Conservation (phyloP, 73 alveolate genomes). For the Paraurostyla sp. region DNA sequence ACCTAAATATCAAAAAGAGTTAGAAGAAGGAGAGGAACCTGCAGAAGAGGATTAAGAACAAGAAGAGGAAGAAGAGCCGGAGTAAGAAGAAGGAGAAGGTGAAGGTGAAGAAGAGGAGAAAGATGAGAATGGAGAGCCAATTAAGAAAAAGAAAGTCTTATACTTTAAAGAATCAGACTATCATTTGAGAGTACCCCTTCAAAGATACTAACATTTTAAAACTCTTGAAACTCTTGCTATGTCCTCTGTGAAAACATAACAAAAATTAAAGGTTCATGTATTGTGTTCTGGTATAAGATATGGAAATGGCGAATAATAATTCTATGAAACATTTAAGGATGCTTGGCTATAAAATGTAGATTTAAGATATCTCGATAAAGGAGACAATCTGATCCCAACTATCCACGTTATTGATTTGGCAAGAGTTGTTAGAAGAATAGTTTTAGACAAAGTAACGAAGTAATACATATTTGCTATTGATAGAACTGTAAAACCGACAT, state of each 20-base stretch:
- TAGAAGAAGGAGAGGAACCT: conserved; percentile 78
- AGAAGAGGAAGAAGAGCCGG: conserved; percentile 76
- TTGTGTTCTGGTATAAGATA: conserved; percentile 95
- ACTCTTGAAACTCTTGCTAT: conserved; percentile 94
- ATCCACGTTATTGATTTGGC: conserved; percentile 95
- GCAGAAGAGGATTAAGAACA: conserved; percentile 71
- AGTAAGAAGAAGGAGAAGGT: conserved; percentile 72
- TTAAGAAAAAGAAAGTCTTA: conserved; percentile 70
- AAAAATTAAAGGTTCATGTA: conserved; percentile 92
- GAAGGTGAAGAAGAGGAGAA: conserved; percentile 63
- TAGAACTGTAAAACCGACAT: conserved; percentile 91
- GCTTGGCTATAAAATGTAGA: conserved; percentile 76
- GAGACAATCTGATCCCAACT: conserved; percentile 93
- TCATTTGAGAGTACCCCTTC: conserved; percentile 87
- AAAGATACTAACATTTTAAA: conserved; percentile 85
- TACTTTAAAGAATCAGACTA: conserved; percentile 91
- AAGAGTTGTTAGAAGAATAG: conserved; percentile 87
- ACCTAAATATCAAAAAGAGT: conserved; percentile 79
- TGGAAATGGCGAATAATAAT: conserved; percentile 92
- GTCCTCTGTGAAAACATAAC: conserved; percentile 87
- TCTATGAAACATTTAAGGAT: conserved; percentile 72
- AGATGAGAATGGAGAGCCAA: conserved; percentile 59
- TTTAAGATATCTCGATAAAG: conserved; percentile 67
- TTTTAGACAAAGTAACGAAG: conserved; percentile 89
- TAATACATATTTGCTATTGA: conserved; percentile 97